Evolutionary conservation across 257 asterid species (phyloP).

Genomic region (Pogostemon cablin): DNA sequence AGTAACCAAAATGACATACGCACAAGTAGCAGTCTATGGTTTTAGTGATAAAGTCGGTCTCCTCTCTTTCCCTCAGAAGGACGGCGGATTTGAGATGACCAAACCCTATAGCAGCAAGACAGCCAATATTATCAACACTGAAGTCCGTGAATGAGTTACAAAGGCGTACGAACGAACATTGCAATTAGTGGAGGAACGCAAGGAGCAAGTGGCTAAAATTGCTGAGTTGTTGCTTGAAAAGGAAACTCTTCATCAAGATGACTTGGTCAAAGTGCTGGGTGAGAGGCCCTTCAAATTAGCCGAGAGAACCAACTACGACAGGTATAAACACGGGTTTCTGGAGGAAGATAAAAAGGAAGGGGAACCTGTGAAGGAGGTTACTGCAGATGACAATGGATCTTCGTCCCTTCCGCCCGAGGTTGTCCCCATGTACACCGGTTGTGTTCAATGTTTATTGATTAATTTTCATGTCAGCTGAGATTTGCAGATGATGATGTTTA

Average conservation of each 20-base stretch:
- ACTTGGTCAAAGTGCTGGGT: constrained; percentile 70
- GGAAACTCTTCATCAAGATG: constrained; percentile 87
- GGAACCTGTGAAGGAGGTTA: constrained; percentile 33
- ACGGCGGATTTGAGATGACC: constrained; percentile 56
- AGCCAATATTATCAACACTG: constrained; percentile 69
- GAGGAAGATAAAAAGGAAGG: constrained; percentile 48
- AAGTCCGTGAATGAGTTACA: constrained; percentile 83
- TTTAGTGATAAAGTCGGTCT: constrained; percentile 97
- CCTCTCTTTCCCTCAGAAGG: constrained; percentile 77
- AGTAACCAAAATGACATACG: constrained; percentile 90
- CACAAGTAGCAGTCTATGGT: constrained; percentile 90
- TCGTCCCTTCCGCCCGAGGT: constrained; percentile 64
- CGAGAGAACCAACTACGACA: constrained; percentile 76
- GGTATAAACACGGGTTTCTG: constrained; percentile 68
- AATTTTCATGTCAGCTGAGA: no score
- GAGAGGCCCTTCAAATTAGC: constrained; percentile 68
- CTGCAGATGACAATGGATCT: constrained; percentile 53
- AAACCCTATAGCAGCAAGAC: constrained; percentile 92
- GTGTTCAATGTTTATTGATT: neutral
- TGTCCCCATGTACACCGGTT: constrained; percentile 41
- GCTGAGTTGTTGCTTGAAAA: constrained; percentile 82
- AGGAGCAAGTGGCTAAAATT: constrained; percentile 71
- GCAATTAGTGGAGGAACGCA: constrained; percentile 67
- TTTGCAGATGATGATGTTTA: no score
- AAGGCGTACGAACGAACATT: constrained; percentile 66